These are phyloP conservation scores for Xylariomycetidae sp. DNA, from an alignment of 2,329 filamentous ascomycete genomes.

Conservation along the genomic window DNA sequence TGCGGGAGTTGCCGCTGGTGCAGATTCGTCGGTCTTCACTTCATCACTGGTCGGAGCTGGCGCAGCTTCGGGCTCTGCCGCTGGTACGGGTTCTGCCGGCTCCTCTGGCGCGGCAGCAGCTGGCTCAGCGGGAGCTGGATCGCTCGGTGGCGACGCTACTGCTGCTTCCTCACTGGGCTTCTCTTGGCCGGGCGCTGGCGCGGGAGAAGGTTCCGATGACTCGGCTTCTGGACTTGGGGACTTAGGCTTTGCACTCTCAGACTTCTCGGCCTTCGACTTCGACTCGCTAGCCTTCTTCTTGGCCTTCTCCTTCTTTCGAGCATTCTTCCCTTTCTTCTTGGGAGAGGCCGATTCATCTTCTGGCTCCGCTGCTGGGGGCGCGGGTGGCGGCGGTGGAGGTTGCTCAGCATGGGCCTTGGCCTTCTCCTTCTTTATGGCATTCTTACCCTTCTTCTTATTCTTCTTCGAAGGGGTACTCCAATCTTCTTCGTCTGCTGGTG, in stretches of 20 bases:
- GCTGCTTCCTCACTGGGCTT: conserved; percentile 1
- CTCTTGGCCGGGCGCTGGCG: neutral
- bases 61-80: neutral
- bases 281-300: conserved; percentile 11
- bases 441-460: conserved; percentile 2
- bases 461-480: neutral
- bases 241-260: neutral
- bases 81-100: neutral
- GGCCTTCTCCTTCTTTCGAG: conserved; percentile 11
- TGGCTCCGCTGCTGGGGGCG: conserved; percentile 2
- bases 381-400: neutral
- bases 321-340: conserved; percentile 10
- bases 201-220: conserved; percentile 4
- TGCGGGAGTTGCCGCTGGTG: neutral
- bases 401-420: neutral
- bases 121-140: conserved; percentile 1
- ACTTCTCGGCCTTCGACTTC: conserved; percentile 5
- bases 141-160: conserved; percentile 7
- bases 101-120: conserved; percentile 1
- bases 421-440: conserved; percentile 3
- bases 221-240: neutral
- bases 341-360: conserved; percentile 5
- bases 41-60: neutral
- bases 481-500: neutral
- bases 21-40: neutral